A percentile compares a stretch with the other conserved stretches of the same genome.
These are phyloP conservation scores for Penstemon davidsonii DNA, from an alignment of 257 asterid genomes.

Conservation along the genomic window DNA sequence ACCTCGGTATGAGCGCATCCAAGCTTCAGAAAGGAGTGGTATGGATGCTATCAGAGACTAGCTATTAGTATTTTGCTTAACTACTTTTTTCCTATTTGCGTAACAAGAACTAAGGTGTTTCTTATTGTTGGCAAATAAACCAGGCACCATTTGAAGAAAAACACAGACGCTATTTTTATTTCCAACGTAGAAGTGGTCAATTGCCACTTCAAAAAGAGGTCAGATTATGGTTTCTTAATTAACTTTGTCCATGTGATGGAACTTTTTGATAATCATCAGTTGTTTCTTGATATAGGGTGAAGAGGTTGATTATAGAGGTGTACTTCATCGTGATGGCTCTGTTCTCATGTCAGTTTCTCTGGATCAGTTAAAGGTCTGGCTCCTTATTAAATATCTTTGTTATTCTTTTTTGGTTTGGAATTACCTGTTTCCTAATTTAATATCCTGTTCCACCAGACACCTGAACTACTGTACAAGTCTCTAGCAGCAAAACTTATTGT, in stretches of 20 bases:
- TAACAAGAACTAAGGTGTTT: constrained; percentile 8
- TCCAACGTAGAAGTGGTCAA: constrained; percentile 93
- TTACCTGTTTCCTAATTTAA: constrained; percentile 1
- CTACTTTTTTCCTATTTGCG: constrained; percentile 18
- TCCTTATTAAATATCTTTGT: neutral
- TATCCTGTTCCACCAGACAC: constrained; percentile 47
- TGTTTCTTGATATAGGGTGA: constrained; percentile 64
- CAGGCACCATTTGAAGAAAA: constrained; percentile 95
- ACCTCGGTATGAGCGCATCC: constrained; percentile 89
- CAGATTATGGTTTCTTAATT: constrained; percentile 18
- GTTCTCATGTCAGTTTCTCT: constrained; percentile 91
- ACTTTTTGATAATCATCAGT: constrained; percentile 16
- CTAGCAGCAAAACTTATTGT: constrained; percentile 85
- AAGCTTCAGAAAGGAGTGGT: constrained; percentile 99
- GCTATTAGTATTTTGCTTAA: constrained; percentile 16
- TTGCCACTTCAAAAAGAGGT: constrained; percentile 95
- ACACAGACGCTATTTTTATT: constrained; percentile 85
- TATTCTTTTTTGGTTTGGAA: neutral
- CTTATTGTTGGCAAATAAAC: constrained; percentile 23
- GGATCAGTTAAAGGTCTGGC: constrained; percentile 85
- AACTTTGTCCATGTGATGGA: constrained; percentile 5
- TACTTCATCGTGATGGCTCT: constrained; percentile 98
- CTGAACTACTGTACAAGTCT: constrained; percentile 85
- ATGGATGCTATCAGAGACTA: constrained; percentile 29
- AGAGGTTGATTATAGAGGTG: constrained; percentile 97